A percentile compares a stretch with the other conserved stretches of the same genome.
Conservation (phyloP, 768 basidiomycete genomes). For the Suillus bovinus region DNA sequence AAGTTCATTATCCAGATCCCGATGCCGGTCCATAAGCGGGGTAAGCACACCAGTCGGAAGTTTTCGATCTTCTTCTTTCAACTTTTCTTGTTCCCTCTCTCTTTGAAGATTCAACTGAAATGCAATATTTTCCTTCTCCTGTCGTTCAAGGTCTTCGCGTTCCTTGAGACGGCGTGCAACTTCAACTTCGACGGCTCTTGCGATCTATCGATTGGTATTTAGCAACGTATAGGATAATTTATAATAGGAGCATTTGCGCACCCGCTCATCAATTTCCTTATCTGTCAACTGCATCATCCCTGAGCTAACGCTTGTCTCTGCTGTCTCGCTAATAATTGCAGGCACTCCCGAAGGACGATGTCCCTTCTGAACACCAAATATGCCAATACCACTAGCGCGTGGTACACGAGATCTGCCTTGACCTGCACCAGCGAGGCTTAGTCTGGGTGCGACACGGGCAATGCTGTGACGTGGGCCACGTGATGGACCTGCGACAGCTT, state of each 20-base stretch:
- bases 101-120: constrained; percentile 15
- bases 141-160: constrained; percentile 34
- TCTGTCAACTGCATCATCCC: constrained; percentile 45
- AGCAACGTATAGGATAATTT: constrained; percentile 6
- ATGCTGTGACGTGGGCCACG: constrained; percentile 26
- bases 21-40: constrained; percentile 62
- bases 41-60: constrained; percentile 49
- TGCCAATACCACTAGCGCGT: constrained; percentile 31
- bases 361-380: constrained; percentile 13
- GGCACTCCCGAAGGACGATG: constrained; percentile 21
- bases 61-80: constrained; percentile 15
- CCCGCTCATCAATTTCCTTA: constrained; percentile 75
- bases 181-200: constrained; percentile 72
- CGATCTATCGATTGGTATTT: constrained; percentile 47
- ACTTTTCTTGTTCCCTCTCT: constrained; percentile 14
- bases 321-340: constrained; percentile 16
- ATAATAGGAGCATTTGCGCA: constrained; percentile 30
- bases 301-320: constrained; percentile 14
- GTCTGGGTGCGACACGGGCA: constrained; percentile 1
- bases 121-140: constrained; percentile 29
- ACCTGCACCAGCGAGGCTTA: constrained; percentile 3
- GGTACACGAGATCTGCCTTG: constrained; percentile 29
- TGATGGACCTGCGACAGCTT: constrained; percentile 15
- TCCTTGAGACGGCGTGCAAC: constrained; percentile 64
- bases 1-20: constrained; percentile 69